Evolutionary conservation across 208 protist genomes (phyloP).

Genomic region (Herpetomonas tarakana): DNA sequence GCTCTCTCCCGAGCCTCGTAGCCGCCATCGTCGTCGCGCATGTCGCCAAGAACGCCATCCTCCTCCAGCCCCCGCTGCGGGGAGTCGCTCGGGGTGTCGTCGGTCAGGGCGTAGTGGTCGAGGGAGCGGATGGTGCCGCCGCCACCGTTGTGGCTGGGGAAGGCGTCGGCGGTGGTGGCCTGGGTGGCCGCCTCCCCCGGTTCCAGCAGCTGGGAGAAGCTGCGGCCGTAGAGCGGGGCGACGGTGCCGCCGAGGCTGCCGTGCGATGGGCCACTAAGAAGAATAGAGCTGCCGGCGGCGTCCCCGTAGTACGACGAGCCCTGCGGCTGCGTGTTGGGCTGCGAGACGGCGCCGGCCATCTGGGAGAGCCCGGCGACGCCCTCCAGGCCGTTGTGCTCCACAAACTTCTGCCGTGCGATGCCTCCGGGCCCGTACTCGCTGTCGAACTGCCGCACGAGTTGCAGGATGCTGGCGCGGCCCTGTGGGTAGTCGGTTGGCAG

Average conservation of each 20-base stretch:
- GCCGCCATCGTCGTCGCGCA: no score
- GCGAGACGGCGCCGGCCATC: neutral
- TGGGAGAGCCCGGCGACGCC: conserved; percentile 4
- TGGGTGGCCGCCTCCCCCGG: conserved; percentile 1
- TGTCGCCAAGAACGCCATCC: no score
- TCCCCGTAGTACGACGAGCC: neutral
- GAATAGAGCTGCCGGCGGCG: neutral
- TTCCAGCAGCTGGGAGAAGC: conserved; percentile 18
- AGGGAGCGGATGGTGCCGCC: no score
- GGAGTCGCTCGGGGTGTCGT: no score
- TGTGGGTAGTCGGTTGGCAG: conserved; percentile 60
- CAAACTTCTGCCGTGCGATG: conserved; percentile 58
- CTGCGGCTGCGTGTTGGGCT: neutral
- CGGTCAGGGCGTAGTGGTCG: neutral
- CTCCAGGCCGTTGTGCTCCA: conserved; percentile 64
- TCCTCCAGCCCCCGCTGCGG: no score
- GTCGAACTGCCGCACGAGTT: conserved; percentile 53
- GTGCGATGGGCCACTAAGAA: neutral
- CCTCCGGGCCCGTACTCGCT: conserved; percentile 76
- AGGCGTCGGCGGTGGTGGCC: no score
- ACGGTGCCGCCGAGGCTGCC: neutral
- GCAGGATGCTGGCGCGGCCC: conserved; percentile 52
- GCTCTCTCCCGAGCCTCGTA: no score
- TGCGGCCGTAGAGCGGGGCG: conserved; percentile 5
- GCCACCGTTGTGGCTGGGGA: no score